Evolutionary conservation across 2,329 filamentous ascomycete genomes (phyloP).

Genomic region (Alternaria sp.): DNA sequence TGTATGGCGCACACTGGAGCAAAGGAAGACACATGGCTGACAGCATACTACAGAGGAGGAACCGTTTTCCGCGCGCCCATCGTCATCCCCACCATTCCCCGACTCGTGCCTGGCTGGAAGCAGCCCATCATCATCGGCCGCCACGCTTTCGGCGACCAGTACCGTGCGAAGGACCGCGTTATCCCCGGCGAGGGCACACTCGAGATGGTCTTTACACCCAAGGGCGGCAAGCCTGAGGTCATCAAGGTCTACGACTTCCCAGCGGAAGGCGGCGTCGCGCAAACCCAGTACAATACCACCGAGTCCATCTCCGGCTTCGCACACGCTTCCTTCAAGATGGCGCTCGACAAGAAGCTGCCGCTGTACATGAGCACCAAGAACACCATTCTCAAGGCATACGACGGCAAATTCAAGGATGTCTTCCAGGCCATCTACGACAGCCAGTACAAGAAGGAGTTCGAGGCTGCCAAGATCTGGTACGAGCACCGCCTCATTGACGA

Average conservation of each 20-base stretch:
- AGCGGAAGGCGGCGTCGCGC: conserved; percentile 82
- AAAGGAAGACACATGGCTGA: conserved; percentile 17
- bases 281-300: conserved; percentile 98
- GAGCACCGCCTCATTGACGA: conserved; percentile 99
- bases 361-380: conserved; percentile 99
- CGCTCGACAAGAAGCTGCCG: conserved; percentile 83
- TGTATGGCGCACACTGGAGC: conserved; percentile 49
- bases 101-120: conserved; percentile 96
- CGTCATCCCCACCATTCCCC: conserved; percentile 90
- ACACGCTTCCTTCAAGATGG: conserved; percentile 95
- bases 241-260: conserved; percentile 92
- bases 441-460: conserved; percentile 85
- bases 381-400: conserved; percentile 99
- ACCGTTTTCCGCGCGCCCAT: conserved; percentile 99
- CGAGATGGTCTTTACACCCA: conserved; percentile 92
- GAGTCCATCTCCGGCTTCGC: conserved; percentile 95
- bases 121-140: conserved; percentile 99
- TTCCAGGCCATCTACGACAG: conserved; percentile 96
- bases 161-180: conserved; percentile 92
- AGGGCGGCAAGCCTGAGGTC: conserved; percentile 77
- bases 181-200: conserved; percentile 84
- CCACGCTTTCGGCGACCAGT: conserved; percentile 98
- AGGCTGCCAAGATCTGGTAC: conserved; percentile 95
- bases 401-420: conserved; percentile 98
- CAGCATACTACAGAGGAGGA: conserved; percentile 65